Evolutionary conservation across 106 monocot species (phyloP).

Genomic region (Acorus calamus): DNA sequence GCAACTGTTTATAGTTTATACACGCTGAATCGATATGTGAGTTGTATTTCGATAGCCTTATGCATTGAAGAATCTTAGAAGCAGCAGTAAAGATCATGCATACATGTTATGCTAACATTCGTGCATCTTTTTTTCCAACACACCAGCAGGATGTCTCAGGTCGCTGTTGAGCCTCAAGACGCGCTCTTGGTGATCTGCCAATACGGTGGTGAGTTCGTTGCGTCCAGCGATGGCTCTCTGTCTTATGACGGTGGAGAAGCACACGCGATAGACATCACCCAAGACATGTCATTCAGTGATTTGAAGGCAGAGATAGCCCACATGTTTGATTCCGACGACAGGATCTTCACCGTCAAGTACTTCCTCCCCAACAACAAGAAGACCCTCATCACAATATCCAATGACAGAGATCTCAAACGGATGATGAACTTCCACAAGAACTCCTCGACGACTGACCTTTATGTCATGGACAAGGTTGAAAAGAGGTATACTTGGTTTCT

Average conservation of each 20-base stretch:
- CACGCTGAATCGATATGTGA: no score
- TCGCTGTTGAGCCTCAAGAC: no score
- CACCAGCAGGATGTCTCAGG: no score
- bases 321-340: constrained; percentile 62
- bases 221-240: constrained; percentile 50
- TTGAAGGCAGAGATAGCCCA: constrained; percentile 66
- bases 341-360: constrained; percentile 63
- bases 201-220: constrained; percentile 80
- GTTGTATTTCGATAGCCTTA: no score
- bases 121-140: no score
- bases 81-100: no score
- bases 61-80: no score
- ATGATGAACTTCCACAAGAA: constrained; percentile 73
- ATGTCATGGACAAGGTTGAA: constrained; percentile 53
- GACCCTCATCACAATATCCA: constrained; percentile 78
- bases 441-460: constrained; percentile 52
- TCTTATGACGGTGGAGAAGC: constrained; percentile 84
- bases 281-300: constrained; percentile 50
- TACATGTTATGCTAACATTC: no score
- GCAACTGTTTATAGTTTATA: no score
- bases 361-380: constrained; percentile 67
- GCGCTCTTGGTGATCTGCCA: constrained; percentile 67
- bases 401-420: constrained; percentile 75
- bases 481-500: constrained; percentile 37
- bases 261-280: constrained; percentile 75